Conservation (phyloP, 345 rosid species). For the Salix dunnii region DNA sequence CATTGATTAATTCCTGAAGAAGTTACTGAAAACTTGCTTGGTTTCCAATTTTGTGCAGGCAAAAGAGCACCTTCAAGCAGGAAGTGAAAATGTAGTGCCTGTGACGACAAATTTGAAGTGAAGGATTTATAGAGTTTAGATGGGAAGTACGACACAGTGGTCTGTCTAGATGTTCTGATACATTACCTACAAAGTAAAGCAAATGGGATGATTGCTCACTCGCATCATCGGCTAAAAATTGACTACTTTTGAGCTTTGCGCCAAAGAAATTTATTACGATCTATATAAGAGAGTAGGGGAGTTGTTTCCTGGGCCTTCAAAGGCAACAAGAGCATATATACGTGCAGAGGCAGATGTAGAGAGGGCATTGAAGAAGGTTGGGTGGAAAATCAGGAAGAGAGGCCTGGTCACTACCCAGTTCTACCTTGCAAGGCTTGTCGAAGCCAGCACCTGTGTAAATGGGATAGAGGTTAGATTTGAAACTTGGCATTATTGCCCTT, state of each 20-base stretch:
- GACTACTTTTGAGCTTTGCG: conserved; percentile 81
- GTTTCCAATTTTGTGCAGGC: conserved; percentile 42
- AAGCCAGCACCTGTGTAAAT: conserved; percentile 68
- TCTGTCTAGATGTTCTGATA: conserved; percentile 87
- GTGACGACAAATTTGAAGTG: conserved; percentile 73
- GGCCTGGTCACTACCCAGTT: conserved; percentile 74
- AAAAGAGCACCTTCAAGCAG: conserved; percentile 50
- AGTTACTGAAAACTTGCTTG: not conserved
- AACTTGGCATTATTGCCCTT: not conserved
- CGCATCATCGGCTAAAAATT: conserved; percentile 77
- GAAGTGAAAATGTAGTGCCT: conserved; percentile 20
- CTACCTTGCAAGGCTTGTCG: conserved; percentile 80
- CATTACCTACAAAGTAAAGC: conserved; percentile 94
- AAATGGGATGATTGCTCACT: conserved; percentile 93
- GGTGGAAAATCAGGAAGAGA: conserved; percentile 84
- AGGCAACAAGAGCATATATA: conserved; percentile 90
- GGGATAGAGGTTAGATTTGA: conserved; percentile 26
- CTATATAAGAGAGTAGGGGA: conserved; percentile 78
- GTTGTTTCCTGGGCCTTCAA: conserved; percentile 95
- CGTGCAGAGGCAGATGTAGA: conserved; percentile 91
- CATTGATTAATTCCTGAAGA: not conserved
- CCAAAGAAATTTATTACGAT: conserved; percentile 88
- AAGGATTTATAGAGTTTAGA: conserved; percentile 74
- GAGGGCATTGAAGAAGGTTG: conserved; percentile 69
- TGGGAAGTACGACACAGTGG: conserved; percentile 77